Conservation (phyloP, 192 early-diverging fungal species). For the Mortierella hygrophila region DNA sequence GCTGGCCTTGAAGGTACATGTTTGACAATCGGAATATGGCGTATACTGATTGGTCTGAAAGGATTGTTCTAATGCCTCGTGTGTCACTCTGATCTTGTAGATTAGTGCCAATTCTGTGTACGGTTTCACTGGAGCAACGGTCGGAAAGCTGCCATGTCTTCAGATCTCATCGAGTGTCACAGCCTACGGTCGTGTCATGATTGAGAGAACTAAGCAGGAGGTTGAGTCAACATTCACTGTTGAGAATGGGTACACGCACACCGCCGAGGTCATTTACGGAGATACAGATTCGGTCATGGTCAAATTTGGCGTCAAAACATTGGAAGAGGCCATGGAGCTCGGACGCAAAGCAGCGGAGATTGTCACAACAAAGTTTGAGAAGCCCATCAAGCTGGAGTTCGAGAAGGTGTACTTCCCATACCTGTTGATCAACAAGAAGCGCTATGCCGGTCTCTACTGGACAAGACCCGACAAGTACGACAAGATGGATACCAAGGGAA, state of each 20-base stretch:
- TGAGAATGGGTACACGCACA: constrained; percentile 87
- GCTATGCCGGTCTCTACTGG: constrained; percentile 98
- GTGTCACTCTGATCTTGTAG: constrained; percentile 32
- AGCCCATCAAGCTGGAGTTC: constrained; percentile 98
- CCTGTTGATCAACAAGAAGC: constrained; percentile 97
- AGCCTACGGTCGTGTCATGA: constrained; percentile 96
- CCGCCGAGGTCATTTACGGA: constrained; percentile 96
- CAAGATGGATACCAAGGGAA: constrained; percentile 97
- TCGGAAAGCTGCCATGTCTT: constrained; percentile 92
- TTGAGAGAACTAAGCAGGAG: constrained; percentile 85
- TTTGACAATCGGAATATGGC: neutral
- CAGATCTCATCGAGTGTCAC: constrained; percentile 95
- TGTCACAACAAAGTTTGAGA: constrained; percentile 89
- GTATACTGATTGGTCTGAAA: neutral
- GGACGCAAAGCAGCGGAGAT: constrained; percentile 85
- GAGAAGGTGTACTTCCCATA: constrained; percentile 99
- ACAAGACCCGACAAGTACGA: constrained; percentile 93
- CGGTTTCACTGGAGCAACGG: constrained; percentile 95
- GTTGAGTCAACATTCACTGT: constrained; percentile 89
- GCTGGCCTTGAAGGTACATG: constrained; percentile 86
- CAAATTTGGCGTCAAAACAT: constrained; percentile 87
- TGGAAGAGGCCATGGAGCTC: constrained; percentile 89
- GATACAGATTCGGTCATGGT: constrained; percentile 99
- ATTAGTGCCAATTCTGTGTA: constrained; percentile 98
- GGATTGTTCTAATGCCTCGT: neutral